Evolutionary conservation across 2,329 filamentous ascomycete species (phyloP).

Genomic region (Colletotrichum echinochloae): DNA sequence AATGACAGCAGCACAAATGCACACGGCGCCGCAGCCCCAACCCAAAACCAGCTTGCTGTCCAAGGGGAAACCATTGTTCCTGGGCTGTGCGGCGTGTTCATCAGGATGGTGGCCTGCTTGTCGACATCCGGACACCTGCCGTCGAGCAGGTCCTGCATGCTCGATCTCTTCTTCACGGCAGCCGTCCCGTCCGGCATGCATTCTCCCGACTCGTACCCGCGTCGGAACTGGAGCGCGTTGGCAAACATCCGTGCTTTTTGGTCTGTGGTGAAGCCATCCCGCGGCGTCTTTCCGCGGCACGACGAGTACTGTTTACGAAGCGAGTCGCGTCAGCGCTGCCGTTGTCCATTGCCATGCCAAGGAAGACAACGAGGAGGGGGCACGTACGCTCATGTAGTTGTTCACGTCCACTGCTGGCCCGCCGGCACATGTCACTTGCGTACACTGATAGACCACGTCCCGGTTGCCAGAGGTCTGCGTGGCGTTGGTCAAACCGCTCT

Average conservation of each 20-base stretch:
- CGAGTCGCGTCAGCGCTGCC: not conserved
- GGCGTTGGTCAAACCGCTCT: conserved; percentile 42
- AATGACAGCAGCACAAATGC: not conserved
- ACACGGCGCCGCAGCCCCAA: not conserved
- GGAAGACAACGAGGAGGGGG: not conserved
- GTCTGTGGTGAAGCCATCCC: conserved; percentile 43
- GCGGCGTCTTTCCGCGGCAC: conserved; percentile 36
- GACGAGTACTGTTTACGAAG: conserved; percentile 25
- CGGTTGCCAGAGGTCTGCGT: conserved; percentile 41
- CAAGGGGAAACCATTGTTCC: not conserved
- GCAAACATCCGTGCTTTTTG: conserved; percentile 45
- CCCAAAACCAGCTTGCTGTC: not conserved
- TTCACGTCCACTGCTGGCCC: conserved; percentile 34
- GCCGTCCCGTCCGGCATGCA: conserved; percentile 39
- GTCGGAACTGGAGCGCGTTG: conserved; percentile 43
- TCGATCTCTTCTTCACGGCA: conserved; percentile 38
- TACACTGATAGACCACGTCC: conserved; percentile 39
- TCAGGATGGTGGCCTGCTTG: conserved; percentile 32
- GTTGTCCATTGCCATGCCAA: too few species aligned
- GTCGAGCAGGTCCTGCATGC: conserved; percentile 45
- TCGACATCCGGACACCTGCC: conserved; percentile 42
- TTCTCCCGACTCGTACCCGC: conserved; percentile 42
- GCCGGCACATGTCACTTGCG: conserved; percentile 37
- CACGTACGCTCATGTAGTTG: conserved; percentile 44
- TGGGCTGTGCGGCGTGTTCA: conserved; percentile 22